Conservation (phyloP, 805 yeast species). For the Cyberlindnera amylophila region DNA sequence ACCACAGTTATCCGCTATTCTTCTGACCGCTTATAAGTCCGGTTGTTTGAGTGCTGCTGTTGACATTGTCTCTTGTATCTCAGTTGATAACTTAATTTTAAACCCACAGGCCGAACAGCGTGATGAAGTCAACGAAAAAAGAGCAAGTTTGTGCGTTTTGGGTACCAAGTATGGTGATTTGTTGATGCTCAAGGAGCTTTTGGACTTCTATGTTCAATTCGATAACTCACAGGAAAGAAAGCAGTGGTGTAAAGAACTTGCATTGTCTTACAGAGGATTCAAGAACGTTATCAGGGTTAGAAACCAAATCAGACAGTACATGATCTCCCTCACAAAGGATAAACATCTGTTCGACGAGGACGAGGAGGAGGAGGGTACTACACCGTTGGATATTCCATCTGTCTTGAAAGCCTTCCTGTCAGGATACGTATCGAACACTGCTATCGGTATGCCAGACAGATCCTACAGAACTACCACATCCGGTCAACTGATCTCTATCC, state of each 20-base stretch:
- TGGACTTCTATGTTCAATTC: constrained; percentile 49
- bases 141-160: constrained; percentile 64
- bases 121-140: constrained; percentile 76
- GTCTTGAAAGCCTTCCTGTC: constrained; percentile 74
- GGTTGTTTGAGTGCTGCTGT: constrained; percentile 62
- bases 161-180: constrained; percentile 83
- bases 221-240: constrained; percentile 51
- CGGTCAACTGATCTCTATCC: constrained; percentile 83
- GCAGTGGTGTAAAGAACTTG: constrained; percentile 80
- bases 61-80: constrained; percentile 88
- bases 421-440: constrained; percentile 86
- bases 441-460: constrained; percentile 92
- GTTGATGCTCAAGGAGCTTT: constrained; percentile 73
- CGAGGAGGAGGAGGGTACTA: constrained; percentile 18
- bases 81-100: constrained; percentile 82
- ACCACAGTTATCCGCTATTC: constrained; percentile 87
- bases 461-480: constrained; percentile 81
- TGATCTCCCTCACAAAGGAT: constrained; percentile 46
- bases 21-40: constrained; percentile 58
- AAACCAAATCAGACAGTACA: constrained; percentile 68
- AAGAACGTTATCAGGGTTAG: constrained; percentile 72
- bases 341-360: constrained; percentile 24
- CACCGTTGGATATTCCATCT: constrained; percentile 46
- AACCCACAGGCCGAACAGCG: constrained; percentile 78
- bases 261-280: constrained; percentile 75